phyloP scores from a whole-genome alignment of 192 early-diverging fungal species.

The Pecoramyces ruminantium region DNA sequence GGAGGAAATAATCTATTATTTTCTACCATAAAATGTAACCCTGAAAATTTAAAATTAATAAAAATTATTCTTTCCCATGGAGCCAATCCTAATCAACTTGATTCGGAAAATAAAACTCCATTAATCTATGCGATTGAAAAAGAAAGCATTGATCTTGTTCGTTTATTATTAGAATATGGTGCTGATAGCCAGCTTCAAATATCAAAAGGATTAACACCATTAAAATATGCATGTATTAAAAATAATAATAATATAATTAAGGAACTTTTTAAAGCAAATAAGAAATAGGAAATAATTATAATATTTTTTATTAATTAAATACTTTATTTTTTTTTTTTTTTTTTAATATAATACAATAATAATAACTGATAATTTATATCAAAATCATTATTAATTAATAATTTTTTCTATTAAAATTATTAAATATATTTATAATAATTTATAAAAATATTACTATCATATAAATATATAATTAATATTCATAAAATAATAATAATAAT shows the following conservation, averaged over 20 bases:
- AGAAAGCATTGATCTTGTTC: background rate
- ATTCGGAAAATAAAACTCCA: background rate
- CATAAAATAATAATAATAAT: too few species aligned
- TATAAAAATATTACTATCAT: too few species aligned
- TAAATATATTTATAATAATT: too few species aligned
- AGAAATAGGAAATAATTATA: too few species aligned
- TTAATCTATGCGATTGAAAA: background rate
- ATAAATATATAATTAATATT: too few species aligned
- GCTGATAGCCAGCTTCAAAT: background rate
- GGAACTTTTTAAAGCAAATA: too few species aligned
- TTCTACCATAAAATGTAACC: background rate
- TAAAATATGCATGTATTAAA: background rate
- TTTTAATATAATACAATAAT: too few species aligned
- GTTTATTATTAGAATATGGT: background rate
- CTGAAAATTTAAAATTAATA: background rate
- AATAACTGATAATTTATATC: too few species aligned
- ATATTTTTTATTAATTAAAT: too few species aligned
- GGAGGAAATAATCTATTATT: background rate
- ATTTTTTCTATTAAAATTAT: too few species aligned
- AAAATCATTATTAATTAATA: too few species aligned
- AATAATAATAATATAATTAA: background rate
- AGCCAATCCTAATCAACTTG: background rate
- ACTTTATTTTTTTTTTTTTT: too few species aligned
- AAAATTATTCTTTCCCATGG: background rate
- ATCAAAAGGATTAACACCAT: background rate